A percentile compares a stretch with the other conserved stretches of the same genome.
Evolutionary conservation across 2,329 filamentous ascomycete species (phyloP).

Genomic region (Elsinoe perseae): DNA sequence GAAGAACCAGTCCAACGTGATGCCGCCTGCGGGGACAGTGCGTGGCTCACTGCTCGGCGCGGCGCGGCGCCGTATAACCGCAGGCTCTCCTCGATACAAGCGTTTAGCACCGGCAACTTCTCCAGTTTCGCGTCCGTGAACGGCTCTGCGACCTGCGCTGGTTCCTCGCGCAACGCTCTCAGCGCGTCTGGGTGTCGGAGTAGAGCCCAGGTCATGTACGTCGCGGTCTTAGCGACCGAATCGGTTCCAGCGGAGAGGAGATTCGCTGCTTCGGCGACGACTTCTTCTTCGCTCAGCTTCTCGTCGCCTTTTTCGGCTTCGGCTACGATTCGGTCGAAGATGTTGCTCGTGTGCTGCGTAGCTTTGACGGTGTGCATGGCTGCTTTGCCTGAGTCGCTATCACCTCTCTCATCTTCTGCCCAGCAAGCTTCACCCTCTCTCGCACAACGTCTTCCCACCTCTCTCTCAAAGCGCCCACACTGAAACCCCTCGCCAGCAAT

Average conservation of each 20-base stretch:
- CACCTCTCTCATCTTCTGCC: slow-evolving; percentile 28
- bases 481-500: slow-evolving; percentile 33
- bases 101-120: slow-evolving; percentile 22
- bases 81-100: slow-evolving; percentile 27
- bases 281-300: slow-evolving; percentile 23
- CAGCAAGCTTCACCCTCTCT: slow-evolving; percentile 29
- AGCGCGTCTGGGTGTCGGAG: slow-evolving; percentile 21
- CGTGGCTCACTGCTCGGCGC: slow-evolving; percentile 26
- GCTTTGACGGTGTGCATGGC: slow-evolving; percentile 25
- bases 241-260: slow-evolving; percentile 29
- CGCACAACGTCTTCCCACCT: slow-evolving; percentile 33
- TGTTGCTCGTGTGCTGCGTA: slow-evolving; percentile 19
- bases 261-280: slow-evolving; percentile 24
- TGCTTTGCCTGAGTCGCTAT: slow-evolving; percentile 25
- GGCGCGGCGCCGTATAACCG: slow-evolving; percentile 29
- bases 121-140: slow-evolving; percentile 24
- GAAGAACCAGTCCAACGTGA: slow-evolving; percentile 21
- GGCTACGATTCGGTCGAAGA: slow-evolving; percentile 25
- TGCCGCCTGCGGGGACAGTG: slow-evolving; percentile 23
- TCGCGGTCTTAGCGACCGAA: slow-evolving; percentile 28
- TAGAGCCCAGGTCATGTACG: slow-evolving; percentile 27
- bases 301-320: slow-evolving; percentile 24
- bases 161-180: slow-evolving; percentile 23
- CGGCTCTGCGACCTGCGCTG: slow-evolving; percentile 19
- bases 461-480: slow-evolving; percentile 29